Evolutionary conservation across 352 stramenopile genomes (phyloP).

Genomic region (Globisporangium rhizosaccharum): DNA sequence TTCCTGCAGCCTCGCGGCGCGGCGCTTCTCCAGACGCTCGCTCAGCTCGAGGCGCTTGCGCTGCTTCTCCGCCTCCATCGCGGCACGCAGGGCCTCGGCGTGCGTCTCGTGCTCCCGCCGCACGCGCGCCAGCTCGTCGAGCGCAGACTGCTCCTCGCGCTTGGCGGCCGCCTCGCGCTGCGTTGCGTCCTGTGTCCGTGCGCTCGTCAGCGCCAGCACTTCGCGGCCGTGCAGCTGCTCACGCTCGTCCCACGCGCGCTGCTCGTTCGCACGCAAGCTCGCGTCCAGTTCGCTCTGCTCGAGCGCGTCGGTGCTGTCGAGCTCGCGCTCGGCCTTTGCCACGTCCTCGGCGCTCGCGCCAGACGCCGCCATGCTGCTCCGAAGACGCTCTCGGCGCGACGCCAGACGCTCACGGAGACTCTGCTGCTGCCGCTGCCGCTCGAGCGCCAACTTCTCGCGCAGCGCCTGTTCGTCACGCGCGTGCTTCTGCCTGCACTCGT

Average conservation of each 20-base stretch:
- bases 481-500: slow-evolving; percentile 15
- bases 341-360: too few species aligned
- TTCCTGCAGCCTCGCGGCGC: slow-evolving; percentile 1
- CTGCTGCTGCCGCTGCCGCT: slow-evolving; percentile 26
- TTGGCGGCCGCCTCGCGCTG: slow-evolving; percentile 9
- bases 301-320: too few species aligned
- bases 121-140: slow-evolving; percentile 24
- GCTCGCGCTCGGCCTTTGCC: too few species aligned
- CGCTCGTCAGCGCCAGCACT: not conserved
- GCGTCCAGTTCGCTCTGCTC: slow-evolving; percentile 1
- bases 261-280: slow-evolving; percentile 5
- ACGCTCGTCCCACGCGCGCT: not conserved
- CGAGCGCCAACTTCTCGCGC: slow-evolving; percentile 14
- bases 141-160: slow-evolving; percentile 16
- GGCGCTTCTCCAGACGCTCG: slow-evolving; percentile 14
- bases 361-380: not conserved
- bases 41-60: slow-evolving; percentile 19
- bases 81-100: slow-evolving; percentile 14
- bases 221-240: slow-evolving; percentile 1
- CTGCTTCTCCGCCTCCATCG: slow-evolving; percentile 20
- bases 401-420: slow-evolving; percentile 21
- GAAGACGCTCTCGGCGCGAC: slow-evolving; percentile 14
- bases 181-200: slow-evolving; percentile 12
- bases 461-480: slow-evolving; percentile 15
- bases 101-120: slow-evolving; percentile 18